Conservation (phyloP, 1,139 yeast genomes). For the Petasospora rhodanensis region DNA sequence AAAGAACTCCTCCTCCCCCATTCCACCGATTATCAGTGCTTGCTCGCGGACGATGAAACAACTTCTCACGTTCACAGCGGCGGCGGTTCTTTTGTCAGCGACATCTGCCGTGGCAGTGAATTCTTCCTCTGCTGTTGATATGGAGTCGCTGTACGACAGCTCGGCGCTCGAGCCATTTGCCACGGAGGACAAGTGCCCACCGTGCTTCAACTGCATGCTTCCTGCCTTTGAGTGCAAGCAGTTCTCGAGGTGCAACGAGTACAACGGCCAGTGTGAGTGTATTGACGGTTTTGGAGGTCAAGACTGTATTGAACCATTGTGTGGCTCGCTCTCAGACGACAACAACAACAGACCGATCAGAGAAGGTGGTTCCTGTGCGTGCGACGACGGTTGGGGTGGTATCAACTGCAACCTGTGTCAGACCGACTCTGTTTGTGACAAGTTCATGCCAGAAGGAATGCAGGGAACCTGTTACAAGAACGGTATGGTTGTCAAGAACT, state of each 20-base stretch:
- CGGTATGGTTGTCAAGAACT: slow-evolving; percentile 78
- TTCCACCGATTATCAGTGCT: too few species aligned
- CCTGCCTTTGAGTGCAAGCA: slow-evolving; percentile 91
- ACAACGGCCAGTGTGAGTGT: slow-evolving; percentile 90
- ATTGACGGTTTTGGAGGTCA: slow-evolving; percentile 90
- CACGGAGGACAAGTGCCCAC: slow-evolving; percentile 56
- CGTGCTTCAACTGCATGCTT: slow-evolving; percentile 89
- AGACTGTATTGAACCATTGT: slow-evolving; percentile 84
- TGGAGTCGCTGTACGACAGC: slow-evolving; percentile 13
- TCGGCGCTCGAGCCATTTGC: too few species aligned
- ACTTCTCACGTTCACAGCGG: too few species aligned
- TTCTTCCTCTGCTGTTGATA: too few species aligned
- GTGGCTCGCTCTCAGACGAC: slow-evolving; percentile 74
- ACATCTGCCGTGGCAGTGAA: too few species aligned
- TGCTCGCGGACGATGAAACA: too few species aligned
- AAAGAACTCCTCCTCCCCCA: too few species aligned
- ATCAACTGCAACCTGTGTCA: slow-evolving; percentile 87
- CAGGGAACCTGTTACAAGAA: slow-evolving; percentile 85
- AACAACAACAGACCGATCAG: slow-evolving; percentile 65
- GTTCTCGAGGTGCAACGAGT: slow-evolving; percentile 79
- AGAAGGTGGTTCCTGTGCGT: slow-evolving; percentile 50
- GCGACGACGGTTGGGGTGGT: slow-evolving; percentile 88
- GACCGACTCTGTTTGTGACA: slow-evolving; percentile 68
- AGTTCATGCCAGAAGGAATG: slow-evolving; percentile 83
- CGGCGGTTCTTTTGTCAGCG: too few species aligned